Evolutionary conservation across 164 flowering plant species (phyloP).

Genomic region (Sedum album): DNA sequence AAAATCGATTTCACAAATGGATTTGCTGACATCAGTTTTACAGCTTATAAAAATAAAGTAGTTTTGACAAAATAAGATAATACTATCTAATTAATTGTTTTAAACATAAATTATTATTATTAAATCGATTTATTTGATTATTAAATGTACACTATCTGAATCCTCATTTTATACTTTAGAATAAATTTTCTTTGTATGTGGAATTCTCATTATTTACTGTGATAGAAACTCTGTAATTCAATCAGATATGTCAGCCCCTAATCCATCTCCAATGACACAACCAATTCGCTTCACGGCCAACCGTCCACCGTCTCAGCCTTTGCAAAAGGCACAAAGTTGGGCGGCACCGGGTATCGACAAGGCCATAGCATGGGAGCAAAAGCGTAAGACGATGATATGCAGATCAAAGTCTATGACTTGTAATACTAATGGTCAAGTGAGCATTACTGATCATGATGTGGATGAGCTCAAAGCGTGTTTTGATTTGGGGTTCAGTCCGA

Average conservation of each 20-base stretch:
- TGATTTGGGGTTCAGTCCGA: constrained; percentile 10
- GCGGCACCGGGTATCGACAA: background rate
- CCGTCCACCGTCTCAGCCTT: background rate
- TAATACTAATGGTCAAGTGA: too few species aligned
- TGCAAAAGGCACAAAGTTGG: background rate
- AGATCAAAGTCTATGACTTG: background rate
- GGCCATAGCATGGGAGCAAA: background rate
- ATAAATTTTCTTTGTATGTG: too few species aligned
- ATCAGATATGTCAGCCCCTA: background rate
- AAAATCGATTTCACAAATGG: too few species aligned
- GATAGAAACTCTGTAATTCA: background rate
- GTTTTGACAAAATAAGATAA: too few species aligned
- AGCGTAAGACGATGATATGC: background rate
- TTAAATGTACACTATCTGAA: too few species aligned
- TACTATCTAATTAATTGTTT: too few species aligned
- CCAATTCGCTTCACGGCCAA: background rate
- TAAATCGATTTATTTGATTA: too few species aligned
- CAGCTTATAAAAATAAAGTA: too few species aligned
- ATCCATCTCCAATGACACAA: background rate
- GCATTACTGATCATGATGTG: background rate
- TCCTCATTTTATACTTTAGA: too few species aligned
- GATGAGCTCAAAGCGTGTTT: background rate
- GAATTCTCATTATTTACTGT: too few species aligned
- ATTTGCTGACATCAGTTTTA: too few species aligned
- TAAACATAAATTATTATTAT: too few species aligned